Evolutionary conservation across 1,284 basidiomycete species (phyloP).

Genomic region (Rhodotorula sp.): DNA sequence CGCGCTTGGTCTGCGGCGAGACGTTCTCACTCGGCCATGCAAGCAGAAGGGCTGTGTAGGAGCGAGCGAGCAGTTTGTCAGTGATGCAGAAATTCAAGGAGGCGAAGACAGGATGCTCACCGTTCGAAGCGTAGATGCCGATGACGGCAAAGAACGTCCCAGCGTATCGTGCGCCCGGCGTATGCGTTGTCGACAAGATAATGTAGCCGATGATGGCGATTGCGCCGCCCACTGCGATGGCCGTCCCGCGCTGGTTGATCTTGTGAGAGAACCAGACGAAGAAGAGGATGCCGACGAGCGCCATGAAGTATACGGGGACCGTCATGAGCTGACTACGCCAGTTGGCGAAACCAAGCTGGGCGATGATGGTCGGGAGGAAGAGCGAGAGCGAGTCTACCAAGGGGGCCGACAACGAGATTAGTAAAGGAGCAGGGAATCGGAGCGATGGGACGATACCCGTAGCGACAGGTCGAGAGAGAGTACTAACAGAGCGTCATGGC

Average conservation of each 20-base stretch:
- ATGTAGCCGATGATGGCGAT: constrained; percentile 67
- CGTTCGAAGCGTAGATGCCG: constrained; percentile 57
- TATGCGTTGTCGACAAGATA: constrained; percentile 60
- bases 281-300: constrained; percentile 48
- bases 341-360: constrained; percentile 59
- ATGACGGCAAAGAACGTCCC: constrained; percentile 64
- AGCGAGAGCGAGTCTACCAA: constrained; percentile 21
- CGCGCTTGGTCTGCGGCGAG: constrained; percentile 69
- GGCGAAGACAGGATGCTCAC: constrained; percentile 44
- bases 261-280: constrained; percentile 58
- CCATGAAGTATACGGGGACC: constrained; percentile 55
- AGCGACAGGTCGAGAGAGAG: background rate
- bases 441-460: background rate
- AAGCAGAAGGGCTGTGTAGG: constrained; percentile 21
- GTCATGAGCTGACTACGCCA: constrained; percentile 68
- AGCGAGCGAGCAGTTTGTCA: background rate
- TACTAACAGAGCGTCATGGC: constrained; percentile 52
- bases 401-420: too few species aligned
- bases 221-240: constrained; percentile 61
- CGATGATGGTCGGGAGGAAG: constrained; percentile 63
- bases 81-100: background rate
- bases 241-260: constrained; percentile 58
- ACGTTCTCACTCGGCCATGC: constrained; percentile 69
- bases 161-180: constrained; percentile 62
- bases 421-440: background rate